phyloP scores from a whole-genome alignment of 257 asterid genomes.

The Ballota nigra region DNA sequence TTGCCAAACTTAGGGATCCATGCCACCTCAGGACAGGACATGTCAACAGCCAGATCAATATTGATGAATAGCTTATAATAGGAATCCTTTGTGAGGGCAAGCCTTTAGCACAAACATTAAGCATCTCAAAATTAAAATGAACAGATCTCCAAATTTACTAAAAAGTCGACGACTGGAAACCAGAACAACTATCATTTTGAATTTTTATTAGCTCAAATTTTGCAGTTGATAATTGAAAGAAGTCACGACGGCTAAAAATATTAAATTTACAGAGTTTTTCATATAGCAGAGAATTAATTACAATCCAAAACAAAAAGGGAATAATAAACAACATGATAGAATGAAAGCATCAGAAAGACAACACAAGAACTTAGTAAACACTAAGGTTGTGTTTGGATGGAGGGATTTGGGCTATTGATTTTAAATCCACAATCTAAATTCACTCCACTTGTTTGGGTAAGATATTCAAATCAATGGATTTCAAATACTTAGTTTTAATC shows the following conservation, averaged over 20 bases:
- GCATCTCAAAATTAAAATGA: background rate
- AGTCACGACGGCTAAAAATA: background rate
- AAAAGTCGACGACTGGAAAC: background rate
- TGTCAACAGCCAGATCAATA: background rate
- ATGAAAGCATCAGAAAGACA: background rate
- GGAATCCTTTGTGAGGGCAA: background rate
- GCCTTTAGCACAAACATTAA: background rate
- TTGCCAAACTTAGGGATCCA: no score
- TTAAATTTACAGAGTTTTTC: background rate
- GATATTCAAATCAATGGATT: no score
- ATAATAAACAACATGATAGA: background rate
- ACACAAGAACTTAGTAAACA: constrained; percentile 7
- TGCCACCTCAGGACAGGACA: no score
- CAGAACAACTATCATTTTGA: background rate
- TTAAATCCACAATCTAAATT: no score
- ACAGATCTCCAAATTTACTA: background rate
- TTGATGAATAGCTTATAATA: constrained; percentile 9
- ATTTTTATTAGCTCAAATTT: background rate
- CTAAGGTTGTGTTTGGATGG: no score
- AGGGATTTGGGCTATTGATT: no score
- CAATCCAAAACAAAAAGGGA: background rate
- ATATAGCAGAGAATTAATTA: background rate
- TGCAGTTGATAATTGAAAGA: background rate
- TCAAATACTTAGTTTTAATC: no score
- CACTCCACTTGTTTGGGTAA: no score